Percentiles rank a stretch among this genome's conserved stretches.
phyloP scores from a whole-genome alignment of 306 rosid genomes.

The Quercus parvula region DNA sequence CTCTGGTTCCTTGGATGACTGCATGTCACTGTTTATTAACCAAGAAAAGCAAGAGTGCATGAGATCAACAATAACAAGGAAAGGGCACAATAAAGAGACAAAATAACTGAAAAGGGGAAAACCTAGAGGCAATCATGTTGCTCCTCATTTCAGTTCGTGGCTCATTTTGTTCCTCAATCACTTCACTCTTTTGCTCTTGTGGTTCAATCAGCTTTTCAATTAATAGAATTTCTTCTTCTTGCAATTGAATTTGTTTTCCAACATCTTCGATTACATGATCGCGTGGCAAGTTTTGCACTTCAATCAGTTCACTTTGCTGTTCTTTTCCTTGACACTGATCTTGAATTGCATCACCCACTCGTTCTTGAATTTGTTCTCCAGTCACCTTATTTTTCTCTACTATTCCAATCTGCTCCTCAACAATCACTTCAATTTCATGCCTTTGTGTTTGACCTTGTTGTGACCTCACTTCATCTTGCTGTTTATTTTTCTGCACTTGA shows the following conservation, averaged over 20 bases:
- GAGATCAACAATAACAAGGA: not conserved
- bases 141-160: not conserved
- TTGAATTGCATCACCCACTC: too few species aligned
- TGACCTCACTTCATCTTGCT: too few species aligned
- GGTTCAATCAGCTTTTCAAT: not conserved
- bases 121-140: slow-evolving; percentile 7
- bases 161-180: slow-evolving; percentile 1
- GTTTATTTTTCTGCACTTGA: too few species aligned
- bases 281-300: not conserved
- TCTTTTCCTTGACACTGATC: too few species aligned
- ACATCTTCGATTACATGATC: not conserved
- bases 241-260: not conserved
- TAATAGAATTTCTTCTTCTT: slow-evolving; percentile 10
- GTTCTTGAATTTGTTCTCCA: slow-evolving; percentile 24
- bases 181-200: not conserved
- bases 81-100: not conserved
- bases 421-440: not conserved
- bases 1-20: slow-evolving; percentile 1
- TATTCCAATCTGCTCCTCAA: not conserved
- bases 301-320: not conserved
- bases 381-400: not conserved
- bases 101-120: not conserved
- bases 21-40: slow-evolving; percentile 6
- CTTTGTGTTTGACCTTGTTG: not conserved
- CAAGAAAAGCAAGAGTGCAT: not conserved